Evolutionary conservation across 1,139 yeast genomes (phyloP).

Genomic region (Debaryomyces sp.): DNA sequence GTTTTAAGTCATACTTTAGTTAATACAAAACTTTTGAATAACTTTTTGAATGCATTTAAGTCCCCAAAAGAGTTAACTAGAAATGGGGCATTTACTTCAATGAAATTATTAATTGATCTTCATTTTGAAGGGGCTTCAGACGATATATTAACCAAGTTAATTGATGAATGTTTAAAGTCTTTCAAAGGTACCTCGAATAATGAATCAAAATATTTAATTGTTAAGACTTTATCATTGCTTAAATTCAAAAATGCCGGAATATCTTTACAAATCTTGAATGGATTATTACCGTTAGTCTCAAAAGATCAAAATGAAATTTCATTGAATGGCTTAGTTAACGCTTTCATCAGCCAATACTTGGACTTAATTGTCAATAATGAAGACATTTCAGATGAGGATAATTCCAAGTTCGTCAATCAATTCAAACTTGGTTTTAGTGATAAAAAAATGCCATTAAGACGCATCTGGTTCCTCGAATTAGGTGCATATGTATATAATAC

Average conservation of each 20-base stretch:
- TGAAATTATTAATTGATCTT: conserved; percentile 29
- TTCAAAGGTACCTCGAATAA: conserved; percentile 64
- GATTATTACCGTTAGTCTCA: conserved; percentile 52
- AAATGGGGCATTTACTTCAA: conserved; percentile 48
- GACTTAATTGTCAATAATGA: conserved; percentile 16
- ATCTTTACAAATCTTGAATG: conserved; percentile 37
- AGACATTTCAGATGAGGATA: conserved; percentile 14
- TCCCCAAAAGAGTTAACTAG: conserved; percentile 72
- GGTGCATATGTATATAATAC: conserved; percentile 30
- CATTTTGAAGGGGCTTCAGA: conserved; percentile 18
- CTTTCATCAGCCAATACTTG: conserved; percentile 49
- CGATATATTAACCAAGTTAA: conserved; percentile 22
- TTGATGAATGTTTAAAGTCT: conserved; percentile 58
- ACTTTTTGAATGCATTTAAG: conserved; percentile 66
- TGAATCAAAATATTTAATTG: conserved; percentile 57
- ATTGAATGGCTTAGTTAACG: conserved; percentile 51
- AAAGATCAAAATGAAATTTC: conserved; percentile 81
- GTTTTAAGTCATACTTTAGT: conserved; percentile 21
- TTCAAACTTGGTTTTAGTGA: conserved; percentile 64
- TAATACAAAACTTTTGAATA: conserved; percentile 55
- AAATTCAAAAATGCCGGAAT: conserved; percentile 9
- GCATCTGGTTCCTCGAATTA: conserved; percentile 66
- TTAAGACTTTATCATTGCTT: conserved; percentile 29
- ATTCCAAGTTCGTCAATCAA: conserved; percentile 24
- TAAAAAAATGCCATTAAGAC: conserved; percentile 62